Evolutionary conservation across 768 basidiomycete species (phyloP), one percentile per base, ranked within the genome.

Genomic region (Panellus pusillus): DNA sequence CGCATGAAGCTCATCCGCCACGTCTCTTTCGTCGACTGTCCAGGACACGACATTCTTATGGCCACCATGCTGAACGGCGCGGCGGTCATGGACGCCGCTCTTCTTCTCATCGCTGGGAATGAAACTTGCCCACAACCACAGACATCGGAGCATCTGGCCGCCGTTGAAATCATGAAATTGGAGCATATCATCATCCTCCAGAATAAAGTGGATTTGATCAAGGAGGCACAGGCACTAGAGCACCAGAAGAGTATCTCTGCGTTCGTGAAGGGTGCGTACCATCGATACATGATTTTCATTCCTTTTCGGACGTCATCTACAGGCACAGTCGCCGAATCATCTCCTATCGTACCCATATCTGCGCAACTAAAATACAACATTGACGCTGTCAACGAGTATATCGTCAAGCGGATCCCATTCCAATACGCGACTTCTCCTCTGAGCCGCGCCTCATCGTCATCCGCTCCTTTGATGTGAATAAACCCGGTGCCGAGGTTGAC

Each of bases 21-120:
- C 65, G 95, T 98, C 66, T 98, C 96, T 3, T 99, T 99, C 72
- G 97, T 99, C 67, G 97, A 99, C 72, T 93, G 89, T 63, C 93
- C 91, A 1, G 92, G 95, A 57, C 95, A 96, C 83, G 94, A 98
- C 72, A 98, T 99, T 86, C 86, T 99, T 71, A 99, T 99, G 97
- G 97, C 97, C 46, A 99, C 96, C 60, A 99, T 99, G 97, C 79
- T 99, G 63, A 98, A 98, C 80, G 97, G 96, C 71, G 97, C 97
- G 38, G 97, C 97, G 9, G 96, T 98, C 78, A 99, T 98, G 97
- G 95, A 98, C 73, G 97, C 95, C 49, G 97, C 97, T 5, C 77
- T 98, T 0, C 80, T 99, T 1, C 86, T 99, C 49, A 84, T 99
- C 54, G 97, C 97, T 18, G 97, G 91, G 27, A 99, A 99, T 74